Percentiles rank a stretch among this genome's conserved stretches.
These are phyloP conservation scores for Trichoderma afroharzianum DNA, from an alignment of 2,329 filamentous ascomycete genomes.

Conservation along the genomic window DNA sequence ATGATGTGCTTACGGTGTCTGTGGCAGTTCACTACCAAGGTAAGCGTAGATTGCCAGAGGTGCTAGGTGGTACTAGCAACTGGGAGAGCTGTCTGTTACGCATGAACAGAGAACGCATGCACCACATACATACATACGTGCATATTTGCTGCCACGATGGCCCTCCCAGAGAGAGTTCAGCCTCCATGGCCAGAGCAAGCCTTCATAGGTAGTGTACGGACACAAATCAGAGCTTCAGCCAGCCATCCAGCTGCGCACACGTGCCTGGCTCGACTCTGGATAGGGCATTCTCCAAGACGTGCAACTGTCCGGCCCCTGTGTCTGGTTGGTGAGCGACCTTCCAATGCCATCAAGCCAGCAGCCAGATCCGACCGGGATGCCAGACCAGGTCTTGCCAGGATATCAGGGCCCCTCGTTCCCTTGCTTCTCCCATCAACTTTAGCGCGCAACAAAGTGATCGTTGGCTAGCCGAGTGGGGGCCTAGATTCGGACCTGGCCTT, in stretches of 20 bases:
- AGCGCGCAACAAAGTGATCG: conserved; percentile 12
- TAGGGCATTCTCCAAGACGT: neutral
- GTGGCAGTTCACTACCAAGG: neutral
- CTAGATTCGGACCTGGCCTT: neutral
- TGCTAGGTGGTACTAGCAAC: neutral
- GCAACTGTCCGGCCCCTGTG: neutral
- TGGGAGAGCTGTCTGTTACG: neutral
- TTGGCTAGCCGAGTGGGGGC: conserved; percentile 13
- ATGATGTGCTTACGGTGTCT: neutral
- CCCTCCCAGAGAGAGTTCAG: neutral
- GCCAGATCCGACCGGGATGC: neutral
- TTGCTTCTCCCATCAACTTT: neutral
- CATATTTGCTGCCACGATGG: neutral
- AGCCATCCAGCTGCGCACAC: neutral
- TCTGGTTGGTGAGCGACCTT: neutral
- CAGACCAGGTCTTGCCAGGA: conserved; percentile 10
- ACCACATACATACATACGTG: conserved; percentile 11
- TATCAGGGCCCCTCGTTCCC: neutral
- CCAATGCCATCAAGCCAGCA: neutral
- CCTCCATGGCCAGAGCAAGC: neutral
- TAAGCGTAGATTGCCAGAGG: neutral
- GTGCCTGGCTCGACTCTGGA: neutral
- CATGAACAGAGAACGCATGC: neutral
- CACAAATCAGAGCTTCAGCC: neutral
- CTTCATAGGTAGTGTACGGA: neutral